These are phyloP conservation scores for Botrytis hyacinthi DNA, from an alignment of 2,329 filamentous ascomycete species.

Conservation along the genomic window DNA sequence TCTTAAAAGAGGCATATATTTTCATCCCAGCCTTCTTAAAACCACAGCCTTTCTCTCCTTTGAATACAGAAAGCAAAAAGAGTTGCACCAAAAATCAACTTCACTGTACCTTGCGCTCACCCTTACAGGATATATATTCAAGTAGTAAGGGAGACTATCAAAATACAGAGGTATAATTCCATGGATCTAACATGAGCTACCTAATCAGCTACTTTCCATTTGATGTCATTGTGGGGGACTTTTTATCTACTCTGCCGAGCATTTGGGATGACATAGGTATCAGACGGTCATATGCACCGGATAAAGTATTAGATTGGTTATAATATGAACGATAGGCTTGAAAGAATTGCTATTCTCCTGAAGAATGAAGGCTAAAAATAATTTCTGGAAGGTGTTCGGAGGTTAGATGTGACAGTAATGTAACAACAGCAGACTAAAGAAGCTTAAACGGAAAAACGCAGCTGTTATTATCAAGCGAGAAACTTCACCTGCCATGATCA, in stretches of 20 bases:
- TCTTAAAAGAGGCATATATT: background rate
- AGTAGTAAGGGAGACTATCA: background rate
- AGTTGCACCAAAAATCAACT: background rate
- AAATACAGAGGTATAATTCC: background rate
- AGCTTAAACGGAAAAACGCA: background rate
- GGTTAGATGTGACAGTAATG: background rate
- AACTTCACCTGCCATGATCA: background rate
- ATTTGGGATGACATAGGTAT: background rate
- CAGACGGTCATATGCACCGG: background rate
- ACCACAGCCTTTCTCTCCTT: background rate
- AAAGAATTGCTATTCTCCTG: background rate
- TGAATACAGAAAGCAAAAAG: background rate
- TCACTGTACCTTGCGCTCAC: background rate
- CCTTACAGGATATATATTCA: too few relatives aligned
- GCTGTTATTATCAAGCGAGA: background rate
- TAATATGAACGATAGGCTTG: too few relatives aligned
- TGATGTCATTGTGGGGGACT: too few relatives aligned
- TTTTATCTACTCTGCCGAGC: too few relatives aligned
- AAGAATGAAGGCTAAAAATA: background rate
- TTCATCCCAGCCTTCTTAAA: too few relatives aligned
- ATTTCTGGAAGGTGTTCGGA: rapidly evolving
- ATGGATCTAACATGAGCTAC: background rate
- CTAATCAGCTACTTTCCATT: too few relatives aligned
- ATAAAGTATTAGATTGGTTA: background rate
- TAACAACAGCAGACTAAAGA: too few relatives aligned